These are phyloP conservation scores for Hyaloscypha bicolor DNA, from an alignment of 495 filamentous ascomycete species.

Conservation along the genomic window DNA sequence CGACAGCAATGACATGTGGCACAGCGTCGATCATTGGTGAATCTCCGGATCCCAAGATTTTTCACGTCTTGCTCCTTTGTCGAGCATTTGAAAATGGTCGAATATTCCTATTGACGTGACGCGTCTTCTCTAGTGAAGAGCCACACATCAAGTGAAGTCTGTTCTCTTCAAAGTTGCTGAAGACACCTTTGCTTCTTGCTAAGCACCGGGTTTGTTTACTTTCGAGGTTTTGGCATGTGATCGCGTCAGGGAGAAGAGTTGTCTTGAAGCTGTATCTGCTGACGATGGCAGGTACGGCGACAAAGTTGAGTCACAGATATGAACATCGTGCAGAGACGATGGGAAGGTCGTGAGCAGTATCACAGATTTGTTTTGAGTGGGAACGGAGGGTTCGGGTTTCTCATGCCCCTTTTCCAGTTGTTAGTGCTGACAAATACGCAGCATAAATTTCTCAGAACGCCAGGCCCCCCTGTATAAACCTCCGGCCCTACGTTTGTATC, in stretches of 20 bases:
- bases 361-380: too few species aligned
- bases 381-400: too few species aligned
- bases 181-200: constrained; percentile 13
- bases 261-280: constrained; percentile 16
- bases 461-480: too few species aligned
- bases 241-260: constrained; percentile 25
- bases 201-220: constrained; percentile 19
- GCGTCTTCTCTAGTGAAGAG: not conserved
- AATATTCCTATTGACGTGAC: not conserved
- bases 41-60: too few species aligned
- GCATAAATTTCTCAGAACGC: too few species aligned
- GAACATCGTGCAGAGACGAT: not conserved
- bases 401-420: too few species aligned
- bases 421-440: too few species aligned
- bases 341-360: too few species aligned
- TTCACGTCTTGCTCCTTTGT: not conserved
- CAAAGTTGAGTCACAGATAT: not conserved
- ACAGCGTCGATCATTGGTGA: not conserved
- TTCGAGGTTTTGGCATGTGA: constrained; percentile 25
- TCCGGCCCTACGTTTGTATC: too few species aligned
- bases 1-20: constrained; percentile 7
- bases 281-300: not conserved
- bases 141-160: constrained; percentile 3
- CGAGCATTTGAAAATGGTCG: not conserved
- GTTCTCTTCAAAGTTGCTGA: constrained; percentile 19